Evolutionary conservation across 1,139 yeast genomes (phyloP), one percentile per base, ranked within the genome.

Genomic region (Ogataea hybrid): DNA sequence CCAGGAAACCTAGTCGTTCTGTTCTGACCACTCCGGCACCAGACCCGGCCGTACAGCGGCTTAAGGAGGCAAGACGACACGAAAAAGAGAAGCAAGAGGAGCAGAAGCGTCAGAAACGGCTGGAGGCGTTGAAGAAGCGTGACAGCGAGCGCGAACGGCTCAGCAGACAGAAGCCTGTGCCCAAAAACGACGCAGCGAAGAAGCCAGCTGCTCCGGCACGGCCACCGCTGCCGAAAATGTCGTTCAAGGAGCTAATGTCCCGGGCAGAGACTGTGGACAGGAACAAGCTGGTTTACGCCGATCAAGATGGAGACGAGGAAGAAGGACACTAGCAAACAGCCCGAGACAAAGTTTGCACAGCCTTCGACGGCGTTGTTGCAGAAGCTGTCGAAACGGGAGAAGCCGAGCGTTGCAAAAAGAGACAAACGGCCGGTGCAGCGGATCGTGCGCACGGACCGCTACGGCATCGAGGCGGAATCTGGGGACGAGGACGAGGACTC

Each of bases 161-260:
- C 2, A 32, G 5, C 28, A 22, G 10, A 14, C 20, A n/a, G 8
- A 16, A 25, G 11, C 28, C 16, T 11, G 28, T 16, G 11, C 16
- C 16, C 31, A 14, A 5, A 9, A 28, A 28, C 1, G 31, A 28
- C n/a, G 8, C 31, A 7, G 31, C 11, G n/a, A 15, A 15, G 11
- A 11, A 17, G 11, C 12, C 11, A 15, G 17, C 21, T 17, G 17
- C 10, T 6, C n/a, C 20, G n/a, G n/a, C 31, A n/a, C 12, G 16
- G n/a, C 31, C 37, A 11, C 30, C 42, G 9, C 20, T 28, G 11
- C 75, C 79, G 52, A 81, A 81, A 54, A 61, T 81, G 58, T 71
- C 80, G 9, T 84, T 81, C 55, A 75, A 73, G 36, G 87, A 83
- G 44, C 65, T 84, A 47, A 82, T 84, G 87, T 77, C 76, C 51